Percentiles rank a stretch among this genome's conserved stretches.
These are phyloP conservation scores for Talaromyces sp. DNA, from an alignment of 2,329 filamentous ascomycete species.

Conservation along the genomic window DNA sequence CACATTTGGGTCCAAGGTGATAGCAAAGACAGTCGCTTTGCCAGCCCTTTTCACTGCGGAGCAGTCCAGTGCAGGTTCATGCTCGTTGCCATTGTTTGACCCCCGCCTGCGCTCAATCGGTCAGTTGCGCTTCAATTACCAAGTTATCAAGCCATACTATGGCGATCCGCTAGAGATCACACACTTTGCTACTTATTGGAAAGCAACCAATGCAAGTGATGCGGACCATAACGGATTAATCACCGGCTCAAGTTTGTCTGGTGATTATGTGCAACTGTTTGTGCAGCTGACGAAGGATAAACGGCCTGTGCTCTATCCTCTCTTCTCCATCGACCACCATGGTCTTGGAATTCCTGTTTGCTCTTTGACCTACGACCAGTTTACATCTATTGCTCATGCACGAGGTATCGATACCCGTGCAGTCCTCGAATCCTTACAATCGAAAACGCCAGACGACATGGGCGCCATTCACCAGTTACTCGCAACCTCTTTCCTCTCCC, in stretches of 20 bases:
- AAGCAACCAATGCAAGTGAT: slow-evolving; percentile 89
- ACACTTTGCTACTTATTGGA: slow-evolving; percentile 99
- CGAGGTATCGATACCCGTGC: slow-evolving; percentile 21
- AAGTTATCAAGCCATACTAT: slow-evolving; percentile 93
- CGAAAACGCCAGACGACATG: slow-evolving; percentile 38
- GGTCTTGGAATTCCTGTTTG: slow-evolving; percentile 77
- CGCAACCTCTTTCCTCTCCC: slow-evolving; percentile 68
- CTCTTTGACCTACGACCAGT: slow-evolving; percentile 63
- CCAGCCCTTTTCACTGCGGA: slow-evolving; percentile 77
- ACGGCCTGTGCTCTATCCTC: slow-evolving; percentile 79
- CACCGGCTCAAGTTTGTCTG: slow-evolving; percentile 88
- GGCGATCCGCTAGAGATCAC: slow-evolving; percentile 92
- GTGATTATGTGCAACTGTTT: slow-evolving; percentile 88
- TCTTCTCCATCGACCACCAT: slow-evolving; percentile 71
- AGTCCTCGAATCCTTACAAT: slow-evolving; percentile 24
- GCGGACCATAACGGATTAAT: slow-evolving; percentile 80
- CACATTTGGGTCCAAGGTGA: slow-evolving; percentile 94
- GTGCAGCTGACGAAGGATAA: slow-evolving; percentile 88
- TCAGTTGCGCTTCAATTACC: slow-evolving; percentile 87
- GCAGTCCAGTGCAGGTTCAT: slow-evolving; percentile 68
- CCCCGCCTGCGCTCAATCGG: slow-evolving; percentile 86
- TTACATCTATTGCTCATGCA: slow-evolving; percentile 40
- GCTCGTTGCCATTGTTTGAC: slow-evolving; percentile 86
- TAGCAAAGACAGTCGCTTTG: slow-evolving; percentile 88
- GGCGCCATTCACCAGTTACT: slow-evolving; percentile 66